Base-by-base conservation (phyloP, 805 yeast species). In the Danielozyma ontarioensis region DNA sequence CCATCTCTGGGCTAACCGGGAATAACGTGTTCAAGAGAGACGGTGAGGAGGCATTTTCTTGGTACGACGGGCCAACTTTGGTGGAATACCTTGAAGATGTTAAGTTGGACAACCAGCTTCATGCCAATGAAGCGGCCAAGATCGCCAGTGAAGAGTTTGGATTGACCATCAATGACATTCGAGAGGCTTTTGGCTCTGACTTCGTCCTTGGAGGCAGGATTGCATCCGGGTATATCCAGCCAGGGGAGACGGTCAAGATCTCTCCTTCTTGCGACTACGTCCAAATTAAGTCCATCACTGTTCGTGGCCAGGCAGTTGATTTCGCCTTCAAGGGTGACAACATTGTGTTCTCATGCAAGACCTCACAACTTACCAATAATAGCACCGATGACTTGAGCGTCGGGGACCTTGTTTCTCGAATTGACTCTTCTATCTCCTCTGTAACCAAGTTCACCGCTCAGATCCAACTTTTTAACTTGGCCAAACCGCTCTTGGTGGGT, bases 401-500 rank as follows among this genome's bases (percentile, higher is more conserved):
- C 4, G 90, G 90, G 44, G 82, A 82, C 36, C 59, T 74, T 44
- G 41, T 60, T 3, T 48, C 61, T 28, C 53, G 52, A 32, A 30
- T 51, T 13, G 48, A 45, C 12, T 44, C 60, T 2, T 41, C 53
- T 2, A 46, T 59, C 8, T 45, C 41, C 27, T 41, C 63, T 3
- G 61, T 50, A 4, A 51, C 48, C 32, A 48, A 42, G 13, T 58
- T 67, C 34, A 45, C 41, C 3, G 59, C 57, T 14, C 33, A 46
- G 4, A 33, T 66, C 28, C 56, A 44, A 34, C 50, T 66, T 31
- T 67, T 66, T 45, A 57, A 66, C 38, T 53, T 78, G 47, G 69
- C 68, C 23, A 70, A 84, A 42, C 96, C 96, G 1, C 57, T 88
- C 29, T 60, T 88, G 26, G 78, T 81, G 11, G 96, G 97, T 5